Conservation (phyloP, 352 stramenopile genomes). For the Phytopythium litorale region DNA sequence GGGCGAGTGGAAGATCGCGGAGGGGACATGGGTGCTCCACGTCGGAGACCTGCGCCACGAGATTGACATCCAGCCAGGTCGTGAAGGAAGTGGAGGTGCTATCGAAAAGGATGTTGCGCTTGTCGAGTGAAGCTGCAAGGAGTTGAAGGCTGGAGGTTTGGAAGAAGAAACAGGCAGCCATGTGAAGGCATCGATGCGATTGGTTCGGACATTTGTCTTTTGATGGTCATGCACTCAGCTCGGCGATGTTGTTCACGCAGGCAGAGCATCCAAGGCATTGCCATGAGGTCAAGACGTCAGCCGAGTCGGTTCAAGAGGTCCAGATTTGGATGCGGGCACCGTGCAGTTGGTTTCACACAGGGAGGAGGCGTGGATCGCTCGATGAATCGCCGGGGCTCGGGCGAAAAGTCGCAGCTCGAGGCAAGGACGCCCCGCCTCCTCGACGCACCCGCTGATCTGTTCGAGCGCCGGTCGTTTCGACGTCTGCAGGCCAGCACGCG, state of each 20-base stretch:
- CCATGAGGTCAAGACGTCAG: background rate
- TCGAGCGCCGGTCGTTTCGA: background rate
- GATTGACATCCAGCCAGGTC: slow-evolving; percentile 13
- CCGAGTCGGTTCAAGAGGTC: background rate
- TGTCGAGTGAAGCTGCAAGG: background rate
- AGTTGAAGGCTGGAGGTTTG: background rate
- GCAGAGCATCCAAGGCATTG: background rate
- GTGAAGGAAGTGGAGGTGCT: background rate
- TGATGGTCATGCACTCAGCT: background rate
- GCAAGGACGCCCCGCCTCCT: background rate
- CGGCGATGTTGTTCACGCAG: background rate
- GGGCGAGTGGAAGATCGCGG: slow-evolving; percentile 28
- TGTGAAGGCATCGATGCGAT: background rate
- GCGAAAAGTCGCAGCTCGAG: background rate
- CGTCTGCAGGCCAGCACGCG: background rate
- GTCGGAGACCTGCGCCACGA: slow-evolving; percentile 24
- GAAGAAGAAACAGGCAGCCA: background rate
- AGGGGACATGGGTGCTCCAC: slow-evolving; percentile 43
- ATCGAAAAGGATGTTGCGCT: background rate
- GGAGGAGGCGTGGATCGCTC: background rate
- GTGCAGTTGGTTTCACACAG: background rate
- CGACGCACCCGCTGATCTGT: background rate
- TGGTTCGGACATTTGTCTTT: background rate
- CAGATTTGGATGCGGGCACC: background rate
- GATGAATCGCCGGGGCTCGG: background rate